Percentiles rank a stretch among this genome's conserved stretches.
Conservation (phyloP, 495 filamentous ascomycete species). For the Xylaria bambusicola region DNA sequence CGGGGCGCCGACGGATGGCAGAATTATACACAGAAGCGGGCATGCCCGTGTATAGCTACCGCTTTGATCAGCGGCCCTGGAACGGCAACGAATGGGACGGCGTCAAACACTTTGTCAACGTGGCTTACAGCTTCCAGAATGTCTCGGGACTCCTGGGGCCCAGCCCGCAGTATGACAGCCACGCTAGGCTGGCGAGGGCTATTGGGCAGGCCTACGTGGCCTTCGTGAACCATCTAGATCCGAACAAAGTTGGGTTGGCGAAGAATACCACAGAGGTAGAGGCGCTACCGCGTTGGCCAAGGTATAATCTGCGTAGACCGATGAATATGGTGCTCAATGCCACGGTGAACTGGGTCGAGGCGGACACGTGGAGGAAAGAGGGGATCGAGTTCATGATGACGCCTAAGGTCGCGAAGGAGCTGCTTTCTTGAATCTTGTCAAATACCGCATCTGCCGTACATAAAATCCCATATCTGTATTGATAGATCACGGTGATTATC, state of each 20-base stretch:
- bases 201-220: constrained; percentile 59
- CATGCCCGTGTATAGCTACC: constrained; percentile 61
- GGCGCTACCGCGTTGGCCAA: constrained; percentile 45
- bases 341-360: constrained; percentile 40
- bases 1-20: constrained; percentile 56
- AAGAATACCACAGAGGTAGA: constrained; percentile 7
- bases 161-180: constrained; percentile 49
- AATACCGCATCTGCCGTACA: no score
- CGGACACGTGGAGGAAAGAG: constrained; percentile 42
- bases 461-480: no score
- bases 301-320: constrained; percentile 42
- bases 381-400: constrained; percentile 45
- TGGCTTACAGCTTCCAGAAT: constrained; percentile 64
- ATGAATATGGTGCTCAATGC: constrained; percentile 47
- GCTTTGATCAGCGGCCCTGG: constrained; percentile 56
- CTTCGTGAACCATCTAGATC: constrained; percentile 56
- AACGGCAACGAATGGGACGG: constrained; percentile 40
- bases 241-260: constrained; percentile 44
- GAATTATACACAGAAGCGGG: constrained; percentile 50
- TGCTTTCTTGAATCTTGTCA: constrained; percentile 22
- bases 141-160: constrained; percentile 49
- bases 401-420: constrained; percentile 31
- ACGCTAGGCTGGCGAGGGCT: constrained; percentile 47
- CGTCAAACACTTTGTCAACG: constrained; percentile 62
- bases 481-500: no score